These are phyloP conservation scores for Cymbidium sinense DNA, from an alignment of 106 monocot genomes.

Conservation along the genomic window DNA sequence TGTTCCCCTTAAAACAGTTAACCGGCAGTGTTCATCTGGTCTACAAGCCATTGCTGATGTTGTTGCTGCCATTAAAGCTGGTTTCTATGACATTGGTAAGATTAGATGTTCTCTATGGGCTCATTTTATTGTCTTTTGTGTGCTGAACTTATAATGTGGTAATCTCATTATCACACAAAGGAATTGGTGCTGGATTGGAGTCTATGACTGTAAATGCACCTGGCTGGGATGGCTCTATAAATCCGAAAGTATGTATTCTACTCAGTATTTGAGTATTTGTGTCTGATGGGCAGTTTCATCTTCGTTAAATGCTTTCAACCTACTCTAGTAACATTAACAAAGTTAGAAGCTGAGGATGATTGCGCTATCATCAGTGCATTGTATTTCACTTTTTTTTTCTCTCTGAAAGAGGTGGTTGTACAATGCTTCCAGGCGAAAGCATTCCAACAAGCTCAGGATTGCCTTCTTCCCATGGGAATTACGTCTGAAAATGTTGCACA, in stretches of 20 bases:
- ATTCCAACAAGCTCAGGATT: slow-evolving; percentile 60
- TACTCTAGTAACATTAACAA: background rate
- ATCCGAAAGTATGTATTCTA: slow-evolving; percentile 64
- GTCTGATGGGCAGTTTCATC: background rate
- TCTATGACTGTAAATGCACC: slow-evolving; percentile 64
- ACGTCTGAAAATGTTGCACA: slow-evolving; percentile 87
- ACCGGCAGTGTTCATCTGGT: slow-evolving; percentile 93
- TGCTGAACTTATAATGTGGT: slow-evolving; percentile 3
- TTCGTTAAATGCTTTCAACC: background rate
- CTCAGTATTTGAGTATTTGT: background rate
- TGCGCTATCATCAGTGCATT: background rate
- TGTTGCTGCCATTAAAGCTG: slow-evolving; percentile 91
- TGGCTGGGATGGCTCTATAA: slow-evolving; percentile 81
- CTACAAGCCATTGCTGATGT: slow-evolving; percentile 99
- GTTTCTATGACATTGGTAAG: slow-evolving; percentile 91
- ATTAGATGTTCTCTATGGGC: background rate
- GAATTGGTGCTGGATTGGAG: slow-evolving; percentile 92
- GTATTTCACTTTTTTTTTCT: background rate
- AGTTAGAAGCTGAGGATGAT: background rate
- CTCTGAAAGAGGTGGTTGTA: background rate
- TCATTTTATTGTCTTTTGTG: background rate
- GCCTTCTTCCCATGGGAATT: slow-evolving; percentile 85
- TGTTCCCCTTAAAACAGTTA: slow-evolving; percentile 89
- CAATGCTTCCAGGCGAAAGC: slow-evolving; percentile 26
- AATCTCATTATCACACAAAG: slow-evolving; percentile 22